phyloP scores from a whole-genome alignment of 257 asterid species.

The Solanum chiquidenum region DNA sequence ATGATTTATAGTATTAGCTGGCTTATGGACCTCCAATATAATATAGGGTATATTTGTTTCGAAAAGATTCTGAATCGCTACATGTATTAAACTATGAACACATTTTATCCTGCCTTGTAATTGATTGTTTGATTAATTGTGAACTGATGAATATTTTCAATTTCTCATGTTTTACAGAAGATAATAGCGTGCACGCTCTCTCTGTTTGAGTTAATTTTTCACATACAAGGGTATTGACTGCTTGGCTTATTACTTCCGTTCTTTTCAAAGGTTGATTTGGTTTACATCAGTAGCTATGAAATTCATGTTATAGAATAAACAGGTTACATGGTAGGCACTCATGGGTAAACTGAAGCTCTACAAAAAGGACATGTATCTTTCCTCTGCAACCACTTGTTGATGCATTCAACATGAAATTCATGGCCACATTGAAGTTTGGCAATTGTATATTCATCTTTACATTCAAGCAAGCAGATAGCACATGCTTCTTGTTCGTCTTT shows the following conservation, averaged over 20 bases:
- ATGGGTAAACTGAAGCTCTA: background rate
- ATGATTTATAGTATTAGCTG: background rate
- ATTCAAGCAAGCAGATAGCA: background rate
- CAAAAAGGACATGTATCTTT: background rate
- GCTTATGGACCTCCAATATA: background rate
- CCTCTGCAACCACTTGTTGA: background rate
- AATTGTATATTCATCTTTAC: background rate
- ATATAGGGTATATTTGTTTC: background rate
- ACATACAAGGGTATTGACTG: background rate
- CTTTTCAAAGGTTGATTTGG: background rate
- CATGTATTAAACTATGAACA: background rate
- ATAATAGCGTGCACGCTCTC: background rate
- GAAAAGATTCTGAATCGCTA: background rate
- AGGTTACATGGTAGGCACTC: background rate
- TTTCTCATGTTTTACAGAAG: background rate
- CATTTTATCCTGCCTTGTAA: background rate
- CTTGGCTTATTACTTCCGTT: background rate
- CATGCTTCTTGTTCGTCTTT: background rate
- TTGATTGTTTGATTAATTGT: background rate
- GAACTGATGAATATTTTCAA: background rate
- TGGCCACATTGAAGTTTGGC: background rate
- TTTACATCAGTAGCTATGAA: background rate
- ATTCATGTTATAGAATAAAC: background rate
- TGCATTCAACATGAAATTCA: background rate
- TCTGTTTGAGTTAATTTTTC: background rate